phyloP scores from a whole-genome alignment of 2,329 filamentous ascomycete species.

The Xylariaceae sp. region DNA sequence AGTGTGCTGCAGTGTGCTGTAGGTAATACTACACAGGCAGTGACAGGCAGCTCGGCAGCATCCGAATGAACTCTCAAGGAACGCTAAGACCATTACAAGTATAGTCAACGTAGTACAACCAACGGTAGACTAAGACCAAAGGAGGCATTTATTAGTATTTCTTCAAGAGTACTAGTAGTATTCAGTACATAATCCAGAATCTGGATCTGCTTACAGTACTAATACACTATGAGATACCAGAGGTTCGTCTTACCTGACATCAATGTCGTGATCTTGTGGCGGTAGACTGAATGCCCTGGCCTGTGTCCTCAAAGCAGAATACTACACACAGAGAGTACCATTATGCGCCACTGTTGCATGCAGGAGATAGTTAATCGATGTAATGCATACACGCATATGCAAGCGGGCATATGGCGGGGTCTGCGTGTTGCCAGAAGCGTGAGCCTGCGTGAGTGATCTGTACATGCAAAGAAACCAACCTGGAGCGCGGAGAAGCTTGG shows the following conservation, averaged over 20 bases:
- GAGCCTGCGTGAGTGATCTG: conserved; percentile 16
- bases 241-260: conserved; percentile 21
- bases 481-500: conserved; percentile 26
- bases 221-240: conserved; percentile 9
- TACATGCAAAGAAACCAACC: neutral
- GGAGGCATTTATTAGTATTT: too few relatives aligned
- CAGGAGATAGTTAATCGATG: conserved; percentile 26
- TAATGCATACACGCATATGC: conserved; percentile 28
- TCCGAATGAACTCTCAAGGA: conserved; percentile 9
- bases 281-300: conserved; percentile 15
- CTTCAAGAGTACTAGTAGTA: too few relatives aligned
- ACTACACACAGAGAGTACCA: neutral
- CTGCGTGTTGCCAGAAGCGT: conserved; percentile 10
- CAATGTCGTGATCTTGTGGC: conserved; percentile 20
- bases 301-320: conserved; percentile 5
- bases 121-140: too few relatives aligned
- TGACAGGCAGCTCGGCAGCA: conserved; percentile 13
- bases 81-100: too few relatives aligned
- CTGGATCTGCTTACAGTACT: conserved; percentile 11
- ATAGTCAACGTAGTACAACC: too few relatives aligned
- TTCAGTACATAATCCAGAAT: too few relatives aligned
- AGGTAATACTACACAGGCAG: neutral
- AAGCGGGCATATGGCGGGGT: conserved; percentile 28
- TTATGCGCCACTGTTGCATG: conserved; percentile 25
- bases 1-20: too few relatives aligned